Base-by-base conservation (phyloP, 106 monocot species). In the Amphibolis antarctica region DNA sequence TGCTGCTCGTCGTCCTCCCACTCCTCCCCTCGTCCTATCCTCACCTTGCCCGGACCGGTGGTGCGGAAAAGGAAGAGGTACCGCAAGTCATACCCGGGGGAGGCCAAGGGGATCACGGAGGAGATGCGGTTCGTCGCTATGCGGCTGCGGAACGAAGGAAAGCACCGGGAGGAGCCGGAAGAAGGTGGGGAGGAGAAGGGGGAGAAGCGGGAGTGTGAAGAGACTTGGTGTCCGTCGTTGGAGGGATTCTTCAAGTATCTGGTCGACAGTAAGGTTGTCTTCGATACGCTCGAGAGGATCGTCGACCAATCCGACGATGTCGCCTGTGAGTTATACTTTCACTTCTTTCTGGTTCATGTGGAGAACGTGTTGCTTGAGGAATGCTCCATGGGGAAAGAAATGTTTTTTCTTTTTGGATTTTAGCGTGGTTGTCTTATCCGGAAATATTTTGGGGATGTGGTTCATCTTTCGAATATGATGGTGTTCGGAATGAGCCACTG, bases 121-220 rank as follows among this genome's bases (percentile, higher is more conserved):
- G 96, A 98, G 84, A 98, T 98, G 86, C 66, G 96, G 46, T 98
- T 98, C 80, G 90, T 98, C 62, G 78, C 90, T 78, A 98, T 98
- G 96, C 76, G 65, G 55, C 72, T 98, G 12, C 76, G 83, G 30
- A 80, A 63, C 56, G 58, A 49, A 12, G 19, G 1, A 9, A 66
- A 27, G 5, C 36, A 17, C 3, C 26, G 0, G 29, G 25, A 9
- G 60, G 18, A 2, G 57, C 53, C 9, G 51, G 9, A 10, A 66
- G 18, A 36, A 36, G 7, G 36, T 4, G 36, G 7, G 12, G 70
- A 9, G 0, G 59, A 30, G 45, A 48, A 69, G 25, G 24, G 19
- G 27, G 31, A 29, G 17, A 42, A 52, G 11, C 30, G 19, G 12
- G 60, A 43, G 1, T 20, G 44, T 45, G 52, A 53, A 29, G 74